phyloP scores from a whole-genome alignment of 75 land plant species.

The Chamaecyparis obtusa region DNA sequence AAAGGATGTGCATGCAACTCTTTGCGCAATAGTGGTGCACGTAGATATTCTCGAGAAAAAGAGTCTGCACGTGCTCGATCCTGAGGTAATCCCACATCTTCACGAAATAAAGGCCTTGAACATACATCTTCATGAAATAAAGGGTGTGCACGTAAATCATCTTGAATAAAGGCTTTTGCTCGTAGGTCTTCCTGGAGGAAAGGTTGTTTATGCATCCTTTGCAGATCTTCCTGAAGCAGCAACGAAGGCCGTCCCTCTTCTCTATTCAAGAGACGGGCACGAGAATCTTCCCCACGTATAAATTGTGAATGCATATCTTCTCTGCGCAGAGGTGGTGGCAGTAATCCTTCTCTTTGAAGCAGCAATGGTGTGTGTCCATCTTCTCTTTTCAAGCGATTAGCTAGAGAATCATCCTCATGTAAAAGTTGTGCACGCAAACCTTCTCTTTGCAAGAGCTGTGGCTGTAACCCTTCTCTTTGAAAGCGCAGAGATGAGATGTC shows the following conservation, averaged over 20 bases:
- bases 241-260: constrained; percentile 1
- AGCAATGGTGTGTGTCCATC: neutral
- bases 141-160: constrained; percentile 7
- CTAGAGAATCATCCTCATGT: neutral
- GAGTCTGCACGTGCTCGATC: neutral
- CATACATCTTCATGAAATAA: constrained; percentile 1
- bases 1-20: constrained; percentile 12
- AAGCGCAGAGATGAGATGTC: constrained; percentile 2
- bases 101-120: constrained; percentile 2
- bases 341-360: neutral
- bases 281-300: neutral
- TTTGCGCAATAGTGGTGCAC: neutral
- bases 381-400: neutral
- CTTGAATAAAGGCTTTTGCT: neutral
- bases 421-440: neutral
- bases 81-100: neutral
- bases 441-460: constrained; percentile 2
- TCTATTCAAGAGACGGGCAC: neutral
- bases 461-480: constrained; percentile 5
- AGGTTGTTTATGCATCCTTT: constrained; percentile 1
- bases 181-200: neutral
- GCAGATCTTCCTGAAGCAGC: constrained; percentile 5
- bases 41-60: constrained; percentile 1
- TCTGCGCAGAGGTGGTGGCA: neutral
- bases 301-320: neutral